A percentile compares a stretch with the other conserved stretches of the same genome.
These are phyloP conservation scores for Verbascum thapsus DNA, from an alignment of 257 asterid species.

Conservation along the genomic window DNA sequence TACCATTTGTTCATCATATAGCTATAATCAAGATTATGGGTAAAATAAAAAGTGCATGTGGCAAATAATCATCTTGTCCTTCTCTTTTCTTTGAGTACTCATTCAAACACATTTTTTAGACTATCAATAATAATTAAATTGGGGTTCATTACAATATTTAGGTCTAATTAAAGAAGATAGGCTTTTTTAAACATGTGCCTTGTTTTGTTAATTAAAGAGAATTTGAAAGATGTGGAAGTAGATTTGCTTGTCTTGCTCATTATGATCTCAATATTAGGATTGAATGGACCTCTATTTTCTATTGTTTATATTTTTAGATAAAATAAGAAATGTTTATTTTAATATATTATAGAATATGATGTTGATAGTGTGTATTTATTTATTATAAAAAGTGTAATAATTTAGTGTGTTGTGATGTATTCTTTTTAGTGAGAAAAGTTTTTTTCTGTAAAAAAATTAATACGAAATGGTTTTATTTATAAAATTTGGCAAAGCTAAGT, in stretches of 20 bases:
- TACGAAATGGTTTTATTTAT: no score
- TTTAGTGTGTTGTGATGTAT: no score
- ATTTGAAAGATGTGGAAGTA: background rate
- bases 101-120: background rate
- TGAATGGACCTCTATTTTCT: no score
- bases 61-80: constrained; percentile 31
- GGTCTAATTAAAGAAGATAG: background rate
- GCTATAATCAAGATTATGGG: constrained; percentile 11
- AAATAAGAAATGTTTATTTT: no score
- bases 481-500: no score
- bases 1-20: background rate
- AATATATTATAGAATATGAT: no score
- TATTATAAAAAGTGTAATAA: no score
- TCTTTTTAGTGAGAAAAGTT: no score
- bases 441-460: no score
- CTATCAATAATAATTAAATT: background rate
- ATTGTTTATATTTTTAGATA: no score
- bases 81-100: constrained; percentile 2
- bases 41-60: constrained; percentile 28
- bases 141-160: background rate
- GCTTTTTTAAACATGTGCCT: background rate
- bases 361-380: no score
- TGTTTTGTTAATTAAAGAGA: background rate
- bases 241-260: background rate
- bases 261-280: background rate